Conservation (phyloP, 345 rosid species). For the Citrus sinensis region DVS_A1.0 CM039168.1:19196501-19197000, state of each 20-base stretch:
- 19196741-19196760: neutral
- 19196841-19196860: constrained; percentile 87
- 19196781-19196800: constrained; percentile 52
- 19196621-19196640: neutral
- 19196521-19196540: constrained; percentile 95
- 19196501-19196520: constrained; percentile 87
- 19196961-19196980: constrained; percentile 88
- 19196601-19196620: neutral
- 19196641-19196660: neutral
- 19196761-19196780: constrained; percentile 5
- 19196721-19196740: neutral
- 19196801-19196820: constrained; percentile 42
- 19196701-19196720: neutral
- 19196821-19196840: constrained; percentile 81
- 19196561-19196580: neutral
- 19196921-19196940: constrained; percentile 88
- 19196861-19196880: constrained; percentile 84
- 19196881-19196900: constrained; percentile 57
- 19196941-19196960: constrained; percentile 92
- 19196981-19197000: constrained; percentile 33
- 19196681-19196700: neutral
- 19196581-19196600: neutral
- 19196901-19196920: constrained; percentile 55
- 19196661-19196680: neutral
- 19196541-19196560: constrained; percentile 57